Base-by-base conservation (phyloP, 306 rosid species). In the Lupinus albus region DNA sequence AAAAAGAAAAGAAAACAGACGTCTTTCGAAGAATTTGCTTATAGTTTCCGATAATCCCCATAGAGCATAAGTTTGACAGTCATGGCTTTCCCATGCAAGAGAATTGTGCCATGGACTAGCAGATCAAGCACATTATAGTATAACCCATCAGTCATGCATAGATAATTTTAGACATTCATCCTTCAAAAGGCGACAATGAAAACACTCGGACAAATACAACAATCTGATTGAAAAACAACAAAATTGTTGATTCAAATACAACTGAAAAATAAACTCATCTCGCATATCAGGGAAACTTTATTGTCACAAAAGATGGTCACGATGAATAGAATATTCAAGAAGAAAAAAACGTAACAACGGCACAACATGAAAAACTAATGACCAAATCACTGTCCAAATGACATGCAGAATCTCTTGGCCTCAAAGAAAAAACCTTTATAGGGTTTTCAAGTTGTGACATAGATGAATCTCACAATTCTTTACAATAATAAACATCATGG, bases 81-180 rank as follows among this genome's bases (percentile, higher is more conserved):
- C 39, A 18, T 20, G 50, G 51, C 36, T 61, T 13, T 33, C 13
- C 30, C 51, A 51, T 45, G 35, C 50, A 71, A 30, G 61, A 21
- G 35, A 47, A 70, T 3, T 49, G 17, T 9, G 18, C 35, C 32
- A 35, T 60, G 28, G 66, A 61, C 69, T 61, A 61, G 62, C 53
- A 21, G 55, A 66, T 36, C 32, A 57, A 65, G 28, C 74, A 49
- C n/a, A 44, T 15, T 39, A 44, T 14, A 25, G 47, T 0, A 13
- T 66, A 17, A 28, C n/a, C 47, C 63, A 13, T 42, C n/a, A 17
- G 11, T 16, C 64, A 10, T 44, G 15, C 12, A 51, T 16, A 58
- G 16, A 17, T 16, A 36, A 21, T 18, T 67, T 52, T 25, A 39
- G 36, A 59, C 8, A 48, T 48, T 49, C 13, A 6, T 59, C 65